Evolutionary conservation across 352 stramenopile species (phyloP).

Genomic region (Phytopythium mirpurense): DNA sequence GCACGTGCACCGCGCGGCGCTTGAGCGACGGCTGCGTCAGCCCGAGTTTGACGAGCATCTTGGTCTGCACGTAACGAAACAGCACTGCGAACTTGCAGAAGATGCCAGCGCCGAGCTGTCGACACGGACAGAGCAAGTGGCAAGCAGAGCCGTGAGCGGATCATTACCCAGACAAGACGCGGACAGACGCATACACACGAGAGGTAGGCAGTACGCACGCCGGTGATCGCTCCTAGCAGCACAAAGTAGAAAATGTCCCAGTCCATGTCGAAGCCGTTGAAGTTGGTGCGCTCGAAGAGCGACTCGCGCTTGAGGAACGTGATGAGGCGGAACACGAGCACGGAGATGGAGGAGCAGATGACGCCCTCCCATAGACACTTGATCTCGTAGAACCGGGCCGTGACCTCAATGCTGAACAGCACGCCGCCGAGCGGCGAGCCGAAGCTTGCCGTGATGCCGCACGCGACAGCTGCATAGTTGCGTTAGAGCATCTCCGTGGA

Average conservation of each 20-base stretch:
- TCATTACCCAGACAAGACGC: too few species aligned
- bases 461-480: conserved; percentile 42
- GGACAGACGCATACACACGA: too few species aligned
- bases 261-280: conserved; percentile 75
- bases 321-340: conserved; percentile 74
- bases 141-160: background rate
- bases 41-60: conserved; percentile 45
- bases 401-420: conserved; percentile 85
- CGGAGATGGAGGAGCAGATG: conserved; percentile 74
- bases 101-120: conserved; percentile 51
- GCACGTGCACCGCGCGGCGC: conserved; percentile 48
- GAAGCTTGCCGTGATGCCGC: conserved; percentile 77
- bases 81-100: conserved; percentile 54
- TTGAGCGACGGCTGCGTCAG: conserved; percentile 49
- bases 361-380: conserved; percentile 81
- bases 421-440: conserved; percentile 72
- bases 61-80: conserved; percentile 40
- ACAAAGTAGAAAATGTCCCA: conserved; percentile 73
- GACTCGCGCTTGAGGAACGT: conserved; percentile 67
- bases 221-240: conserved; percentile 55
- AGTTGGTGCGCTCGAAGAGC: conserved; percentile 75
- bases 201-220: conserved; percentile 30
- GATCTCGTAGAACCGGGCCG: conserved; percentile 81
- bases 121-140: too few species aligned
- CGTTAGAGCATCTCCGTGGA: too few species aligned